These are phyloP conservation scores for Heterobasidion occidentale DNA, from an alignment of 1,284 basidiomycete species.

Conservation along the genomic window DNA sequence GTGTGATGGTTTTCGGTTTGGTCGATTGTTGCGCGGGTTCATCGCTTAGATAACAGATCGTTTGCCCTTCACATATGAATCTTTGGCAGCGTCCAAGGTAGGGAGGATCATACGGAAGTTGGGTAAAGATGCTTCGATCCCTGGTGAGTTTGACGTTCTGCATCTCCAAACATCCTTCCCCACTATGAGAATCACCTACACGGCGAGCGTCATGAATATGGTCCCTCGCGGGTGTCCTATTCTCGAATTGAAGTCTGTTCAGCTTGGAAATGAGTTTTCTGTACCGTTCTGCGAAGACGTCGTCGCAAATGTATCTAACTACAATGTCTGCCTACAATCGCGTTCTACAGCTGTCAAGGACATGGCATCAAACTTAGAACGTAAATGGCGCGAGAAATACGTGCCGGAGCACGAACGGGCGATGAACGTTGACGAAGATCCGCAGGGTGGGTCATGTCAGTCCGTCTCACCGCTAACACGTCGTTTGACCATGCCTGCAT, in stretches of 20 bases:
- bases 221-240: background rate
- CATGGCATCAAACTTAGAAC: constrained; percentile 79
- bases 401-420: constrained; percentile 30
- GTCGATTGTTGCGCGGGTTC: background rate
- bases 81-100: constrained; percentile 60
- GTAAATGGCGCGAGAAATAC: constrained; percentile 66
- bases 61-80: constrained; percentile 61
- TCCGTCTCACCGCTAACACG: constrained; percentile 19
- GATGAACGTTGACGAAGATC: constrained; percentile 30
- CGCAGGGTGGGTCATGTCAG: constrained; percentile 68
- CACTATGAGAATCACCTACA: background rate
- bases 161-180: constrained; percentile 1
- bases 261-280: background rate
- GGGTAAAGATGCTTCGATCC: constrained; percentile 57
- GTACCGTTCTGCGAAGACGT: constrained; percentile 1
- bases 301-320: constrained; percentile 3
- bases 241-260: background rate
- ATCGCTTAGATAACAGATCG: constrained; percentile 67
- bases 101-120: constrained; percentile 71
- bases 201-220: background rate
- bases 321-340: constrained; percentile 3
- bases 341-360: constrained; percentile 72
- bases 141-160: constrained; percentile 46
- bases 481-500: constrained; percentile 28
- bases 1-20: background rate